Evolutionary conservation across 2,329 filamentous ascomycete genomes (phyloP).

Genomic region (Alternaria incomplexa): DNA sequence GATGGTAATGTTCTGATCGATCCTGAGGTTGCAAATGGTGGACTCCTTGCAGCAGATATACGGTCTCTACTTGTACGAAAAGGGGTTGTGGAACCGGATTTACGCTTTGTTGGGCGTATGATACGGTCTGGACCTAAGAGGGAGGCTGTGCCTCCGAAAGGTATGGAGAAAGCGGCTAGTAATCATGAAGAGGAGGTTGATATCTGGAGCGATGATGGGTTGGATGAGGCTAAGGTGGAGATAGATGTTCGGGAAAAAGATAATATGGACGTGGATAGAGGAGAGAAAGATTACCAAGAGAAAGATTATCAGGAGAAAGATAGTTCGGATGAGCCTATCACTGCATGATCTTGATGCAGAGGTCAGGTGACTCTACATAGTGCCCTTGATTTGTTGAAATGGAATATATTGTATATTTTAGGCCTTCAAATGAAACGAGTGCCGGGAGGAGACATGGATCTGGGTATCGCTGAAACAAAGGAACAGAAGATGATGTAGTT

Average conservation of each 20-base stretch:
- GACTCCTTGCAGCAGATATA: background rate
- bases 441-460: background rate
- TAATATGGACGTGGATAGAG: too few relatives aligned
- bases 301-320: background rate
- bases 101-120: background rate
- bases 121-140: background rate
- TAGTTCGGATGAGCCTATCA: background rate
- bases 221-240: background rate
- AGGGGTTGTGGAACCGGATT: background rate
- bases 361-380: background rate
- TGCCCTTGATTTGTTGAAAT: background rate
- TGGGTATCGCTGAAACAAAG: conserved; percentile 9
- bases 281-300: too few relatives aligned
- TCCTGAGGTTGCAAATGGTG: background rate
- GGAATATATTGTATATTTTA: background rate
- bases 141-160: background rate
- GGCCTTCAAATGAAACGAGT: background rate
- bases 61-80: background rate
- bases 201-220: background rate
- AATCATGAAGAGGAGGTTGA: background rate
- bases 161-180: background rate
- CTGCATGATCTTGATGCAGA: background rate
- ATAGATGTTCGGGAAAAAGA: background rate
- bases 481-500: background rate
- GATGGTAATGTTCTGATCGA: background rate